Percentiles rank a stretch among this genome's conserved stretches.
Conservation (phyloP, 1,139 yeast species). For the Debaryomyces fabryi region DNA sequence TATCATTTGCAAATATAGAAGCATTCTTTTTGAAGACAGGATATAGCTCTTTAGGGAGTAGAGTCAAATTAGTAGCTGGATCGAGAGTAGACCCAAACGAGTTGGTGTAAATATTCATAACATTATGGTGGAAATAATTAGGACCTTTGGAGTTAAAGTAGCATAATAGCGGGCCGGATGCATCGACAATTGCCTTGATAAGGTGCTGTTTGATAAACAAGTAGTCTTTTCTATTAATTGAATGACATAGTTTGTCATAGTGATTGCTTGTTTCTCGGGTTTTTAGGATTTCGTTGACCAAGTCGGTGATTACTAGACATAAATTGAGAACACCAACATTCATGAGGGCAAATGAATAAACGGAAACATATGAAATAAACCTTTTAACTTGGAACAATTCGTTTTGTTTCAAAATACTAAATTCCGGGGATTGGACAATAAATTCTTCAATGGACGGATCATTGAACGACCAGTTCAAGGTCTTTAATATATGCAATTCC, state of each 20-base stretch:
- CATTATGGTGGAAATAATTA: conserved; percentile 22
- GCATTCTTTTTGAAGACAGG: background rate
- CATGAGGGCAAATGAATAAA: conserved; percentile 41
- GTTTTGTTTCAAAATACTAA: conserved; percentile 24
- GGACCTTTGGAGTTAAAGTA: conserved; percentile 42
- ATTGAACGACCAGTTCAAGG: conserved; percentile 62
- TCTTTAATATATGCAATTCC: conserved; percentile 56
- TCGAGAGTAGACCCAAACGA: background rate
- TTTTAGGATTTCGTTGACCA: conserved; percentile 37
- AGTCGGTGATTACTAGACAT: conserved; percentile 38
- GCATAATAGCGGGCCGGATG: conserved; percentile 37
- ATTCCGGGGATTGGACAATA: conserved; percentile 35
- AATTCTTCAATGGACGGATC: conserved; percentile 63
- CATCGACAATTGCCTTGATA: conserved; percentile 33
- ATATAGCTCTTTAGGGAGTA: background rate
- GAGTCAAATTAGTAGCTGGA: background rate
- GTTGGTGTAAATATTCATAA: conserved; percentile 1
- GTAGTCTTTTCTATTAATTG: conserved; percentile 26
- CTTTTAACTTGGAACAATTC: conserved; percentile 45
- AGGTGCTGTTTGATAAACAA: conserved; percentile 35
- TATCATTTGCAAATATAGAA: background rate
- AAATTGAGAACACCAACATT: conserved; percentile 37
- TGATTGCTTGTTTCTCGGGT: conserved; percentile 23
- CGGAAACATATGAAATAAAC: conserved; percentile 38
- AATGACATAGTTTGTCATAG: conserved; percentile 25